Evolutionary conservation across 1,284 basidiomycete genomes (phyloP), one percentile per base, ranked within the genome.

Genomic region (Mycosarcoma maydis): DNA sequence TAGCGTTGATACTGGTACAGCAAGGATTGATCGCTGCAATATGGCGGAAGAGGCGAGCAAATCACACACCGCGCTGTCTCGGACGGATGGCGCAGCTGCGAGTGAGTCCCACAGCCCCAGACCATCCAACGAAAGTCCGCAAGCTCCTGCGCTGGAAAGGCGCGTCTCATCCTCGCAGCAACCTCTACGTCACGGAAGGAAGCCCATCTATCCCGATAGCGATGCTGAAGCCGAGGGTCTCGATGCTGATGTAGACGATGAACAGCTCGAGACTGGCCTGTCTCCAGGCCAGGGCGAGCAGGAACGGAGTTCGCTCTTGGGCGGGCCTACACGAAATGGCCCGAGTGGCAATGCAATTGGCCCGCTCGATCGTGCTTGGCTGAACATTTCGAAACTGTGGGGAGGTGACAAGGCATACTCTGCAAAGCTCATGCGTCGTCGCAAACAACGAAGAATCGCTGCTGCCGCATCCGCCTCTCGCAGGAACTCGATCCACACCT

Each of bases 181-280:
- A 29, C 67, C 67, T 19, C 41, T 72, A 20, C 58, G 69, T 4
- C 69, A 72, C 27, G 69, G 69, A 19, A 54, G 69, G 29, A 72
- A 72, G 24, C 69, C 69, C 23, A 72, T 72, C 58, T 72, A 72
- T 24, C 67, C 67, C 6, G 69, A 72, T 26, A 67, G 62, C 55
- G 69, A 72, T 23, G 69, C 69, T 16, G 62, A 66, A 45, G 69
- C 69, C 0, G 69, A 72, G 20, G 69, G 69, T 16, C 69, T 72
- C 24, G 59, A 72, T 50, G 62, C 69, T 2, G 64, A 66, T 26
- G 55, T 72, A n/a, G 69, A 72, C 29, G 69, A 72, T 30, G 69
- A 72, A 39, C 50, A 67, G 52, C 69, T 72, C 46, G 69, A 72
- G 45, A 67, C 62, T 1, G 64, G 64, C 14, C 30, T 62, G 4